Evolutionary conservation across 2,329 filamentous ascomycete genomes (phyloP), one percentile per base, ranked within the genome.

Genomic region (Pyrenophora teres): DNA sequence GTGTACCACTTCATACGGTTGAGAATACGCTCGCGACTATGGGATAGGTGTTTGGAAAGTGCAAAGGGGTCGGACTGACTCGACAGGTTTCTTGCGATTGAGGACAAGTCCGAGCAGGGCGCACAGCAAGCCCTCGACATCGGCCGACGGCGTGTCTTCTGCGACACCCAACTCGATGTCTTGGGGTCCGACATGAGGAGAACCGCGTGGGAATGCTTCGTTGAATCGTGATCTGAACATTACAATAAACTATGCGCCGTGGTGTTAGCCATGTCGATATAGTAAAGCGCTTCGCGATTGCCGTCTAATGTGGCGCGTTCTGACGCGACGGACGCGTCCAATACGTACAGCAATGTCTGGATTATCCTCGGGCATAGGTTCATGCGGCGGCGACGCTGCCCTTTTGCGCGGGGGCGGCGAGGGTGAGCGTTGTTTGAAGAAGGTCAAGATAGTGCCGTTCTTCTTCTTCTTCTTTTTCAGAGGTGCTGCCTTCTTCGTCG

Each of bases 41-140:
- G 9, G 31, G 21, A 6, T 15, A 18, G 23, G 57, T 61, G 59
- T 54, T 44, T 35, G 25, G 7, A 21, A 18, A 25, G 33, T 18
- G 36, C n/a, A 2, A 42, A 44, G 21, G 50, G 66, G 70, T 70
- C 58, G 57, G 56, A 79, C 91, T 76, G 84, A 97, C 94, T 99
- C 96, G 72, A 97, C 90, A 77, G 96, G 92, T 74, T 99, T 96
- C 81, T 99, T 97, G 74, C 94, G 87, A 76, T 99, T 99, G 68
- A 99, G 81, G 48, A 97, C 84, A 64, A 99, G 80, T 27, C 89
- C 87, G 38, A 99, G 80, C 60, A 99, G 77, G 57, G 92, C 92
- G 79, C 95, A 99, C 21, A 99, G 81, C 52, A 99, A 85, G 63
- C 87, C 84, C 78, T 97, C 93, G 40, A 90, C 87, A 69, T 92